Conservation (phyloP, 306 rosid genomes). For the Parietaria judaica region DNA sequence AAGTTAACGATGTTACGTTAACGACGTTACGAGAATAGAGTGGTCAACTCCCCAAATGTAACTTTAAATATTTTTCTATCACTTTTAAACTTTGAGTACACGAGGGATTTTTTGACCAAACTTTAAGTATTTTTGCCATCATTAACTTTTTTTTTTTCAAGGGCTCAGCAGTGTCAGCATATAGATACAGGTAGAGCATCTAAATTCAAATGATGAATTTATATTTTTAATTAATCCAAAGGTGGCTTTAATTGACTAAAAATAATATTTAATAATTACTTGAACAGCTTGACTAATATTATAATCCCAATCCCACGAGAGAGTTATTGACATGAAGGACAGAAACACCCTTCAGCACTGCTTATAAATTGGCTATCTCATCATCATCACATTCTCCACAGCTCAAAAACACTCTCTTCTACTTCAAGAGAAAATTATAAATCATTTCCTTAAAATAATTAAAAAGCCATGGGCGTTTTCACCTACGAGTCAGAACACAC, state of each 20-base stretch:
- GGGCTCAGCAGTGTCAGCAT: not conserved
- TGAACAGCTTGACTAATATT: not conserved
- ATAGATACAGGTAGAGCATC: not conserved
- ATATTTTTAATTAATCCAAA: not conserved
- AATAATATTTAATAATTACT: not conserved
- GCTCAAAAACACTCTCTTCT: not conserved
- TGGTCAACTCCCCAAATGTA: no score
- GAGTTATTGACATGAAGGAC: not conserved
- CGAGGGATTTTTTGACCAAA: no score
- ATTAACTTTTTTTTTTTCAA: no score
- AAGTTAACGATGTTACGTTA: no score
- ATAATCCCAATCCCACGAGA: not conserved
- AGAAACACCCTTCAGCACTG: not conserved
- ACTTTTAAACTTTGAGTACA: no score
- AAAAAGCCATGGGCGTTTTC: constrained; percentile 37
- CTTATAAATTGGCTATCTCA: not conserved
- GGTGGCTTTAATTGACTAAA: not conserved
- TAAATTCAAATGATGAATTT: not conserved
- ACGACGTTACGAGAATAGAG: no score
- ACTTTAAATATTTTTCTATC: no score
- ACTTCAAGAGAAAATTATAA: not conserved
- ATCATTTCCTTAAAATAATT: not conserved
- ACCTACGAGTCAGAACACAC: constrained; percentile 22
- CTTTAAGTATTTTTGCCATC: no score
- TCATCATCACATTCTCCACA: not conserved